Conservation (phyloP, 345 rosid species). For the Gossypium rotundifolium region DNA sequence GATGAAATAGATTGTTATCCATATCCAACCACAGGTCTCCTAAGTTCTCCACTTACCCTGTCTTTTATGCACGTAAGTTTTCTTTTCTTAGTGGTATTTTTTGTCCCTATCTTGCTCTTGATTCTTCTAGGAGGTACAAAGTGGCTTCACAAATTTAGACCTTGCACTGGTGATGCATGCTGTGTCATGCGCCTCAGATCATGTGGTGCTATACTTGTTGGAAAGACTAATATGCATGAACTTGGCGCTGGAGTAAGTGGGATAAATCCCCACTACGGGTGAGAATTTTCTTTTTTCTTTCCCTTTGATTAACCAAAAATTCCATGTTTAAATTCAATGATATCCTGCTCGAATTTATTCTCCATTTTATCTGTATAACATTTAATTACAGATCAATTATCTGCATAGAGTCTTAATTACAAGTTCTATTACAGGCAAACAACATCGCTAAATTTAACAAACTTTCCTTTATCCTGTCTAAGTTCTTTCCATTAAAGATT, state of each 20-base stretch:
- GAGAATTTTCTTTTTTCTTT: background rate
- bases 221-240: slow-evolving; percentile 81
- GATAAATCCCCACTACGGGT: slow-evolving; percentile 81
- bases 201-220: slow-evolving; percentile 63
- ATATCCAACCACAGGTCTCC: slow-evolving; percentile 59
- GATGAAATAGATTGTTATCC: slow-evolving; percentile 78
- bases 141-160: slow-evolving; percentile 60
- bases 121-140: slow-evolving; percentile 57
- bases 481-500: background rate
- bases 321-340: background rate
- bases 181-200: slow-evolving; percentile 50
- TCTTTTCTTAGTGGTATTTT: background rate
- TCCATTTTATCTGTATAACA: background rate
- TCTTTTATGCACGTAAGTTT: background rate
- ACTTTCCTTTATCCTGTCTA: background rate
- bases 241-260: slow-evolving; percentile 78
- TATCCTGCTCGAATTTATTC: background rate
- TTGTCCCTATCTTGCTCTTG: background rate
- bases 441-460: background rate
- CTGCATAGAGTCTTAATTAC: background rate
- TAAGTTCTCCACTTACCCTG: background rate
- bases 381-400: background rate
- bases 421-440: background rate
- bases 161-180: slow-evolving; percentile 48
- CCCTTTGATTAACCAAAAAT: background rate